phyloP scores from a whole-genome alignment of 2,329 filamentous ascomycete genomes.

The Thelonectria olida region DNA sequence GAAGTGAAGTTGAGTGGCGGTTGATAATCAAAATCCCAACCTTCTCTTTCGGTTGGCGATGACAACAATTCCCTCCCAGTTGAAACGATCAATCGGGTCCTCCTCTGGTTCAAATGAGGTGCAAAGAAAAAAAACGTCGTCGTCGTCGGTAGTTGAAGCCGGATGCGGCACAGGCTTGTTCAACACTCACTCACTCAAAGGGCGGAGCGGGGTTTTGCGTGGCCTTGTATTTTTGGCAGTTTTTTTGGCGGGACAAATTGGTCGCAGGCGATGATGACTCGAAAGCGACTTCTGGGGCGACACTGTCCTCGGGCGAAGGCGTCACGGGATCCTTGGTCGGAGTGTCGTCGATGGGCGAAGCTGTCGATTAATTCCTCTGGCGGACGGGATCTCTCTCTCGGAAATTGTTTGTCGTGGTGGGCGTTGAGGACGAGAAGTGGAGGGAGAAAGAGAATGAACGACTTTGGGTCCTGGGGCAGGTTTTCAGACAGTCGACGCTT shows the following conservation, averaged over 20 bases:
- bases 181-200: constrained; percentile 6
- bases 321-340: constrained; percentile 6
- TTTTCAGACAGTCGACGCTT: constrained; percentile 39
- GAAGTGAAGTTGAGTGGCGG: not conserved
- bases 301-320: constrained; percentile 4
- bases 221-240: constrained; percentile 7
- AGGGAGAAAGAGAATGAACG: constrained; percentile 31
- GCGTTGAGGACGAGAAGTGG: constrained; percentile 34
- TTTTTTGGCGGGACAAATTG: constrained; percentile 33
- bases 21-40: not conserved
- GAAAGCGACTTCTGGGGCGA: constrained; percentile 24
- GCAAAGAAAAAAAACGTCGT: not conserved
- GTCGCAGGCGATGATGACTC: constrained; percentile 19
- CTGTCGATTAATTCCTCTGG: constrained; percentile 11
- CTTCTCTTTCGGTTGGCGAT: not conserved
- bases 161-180: constrained; percentile 11
- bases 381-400: constrained; percentile 1
- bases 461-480: constrained; percentile 27
- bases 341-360: constrained; percentile 11
- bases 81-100: constrained; percentile 9
- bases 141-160: constrained; percentile 20
- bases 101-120: constrained; percentile 10
- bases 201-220: constrained; percentile 39
- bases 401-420: constrained; percentile 27
- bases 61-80: constrained; percentile 2